A percentile compares a stretch with the other conserved stretches of the same genome.
phyloP scores from a whole-genome alignment of 257 asterid species.

The Jacaranda copaia region DNA sequence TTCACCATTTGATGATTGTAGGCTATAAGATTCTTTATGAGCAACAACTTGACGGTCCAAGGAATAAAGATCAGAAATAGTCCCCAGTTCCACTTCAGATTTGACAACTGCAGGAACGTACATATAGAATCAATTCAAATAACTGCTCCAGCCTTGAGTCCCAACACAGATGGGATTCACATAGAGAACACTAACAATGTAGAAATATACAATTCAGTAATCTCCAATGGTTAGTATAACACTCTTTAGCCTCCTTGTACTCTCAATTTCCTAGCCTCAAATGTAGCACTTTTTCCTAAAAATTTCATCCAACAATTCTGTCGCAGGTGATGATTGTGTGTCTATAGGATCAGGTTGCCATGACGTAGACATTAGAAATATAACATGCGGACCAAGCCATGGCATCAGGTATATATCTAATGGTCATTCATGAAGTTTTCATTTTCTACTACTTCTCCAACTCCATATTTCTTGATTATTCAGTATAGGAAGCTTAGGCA shows the following conservation, averaged over 20 bases:
- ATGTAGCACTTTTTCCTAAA: not conserved
- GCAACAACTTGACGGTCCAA: constrained; percentile 62
- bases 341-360: constrained; percentile 74
- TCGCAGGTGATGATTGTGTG: constrained; percentile 69
- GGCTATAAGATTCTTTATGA: constrained; percentile 75
- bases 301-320: not conserved
- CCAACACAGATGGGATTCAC: constrained; percentile 76
- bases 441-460: not conserved
- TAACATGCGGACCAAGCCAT: constrained; percentile 76
- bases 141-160: constrained; percentile 62
- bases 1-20: constrained; percentile 16
- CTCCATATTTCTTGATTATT: not conserved
- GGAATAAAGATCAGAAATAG: constrained; percentile 60
- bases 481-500: constrained; percentile 78
- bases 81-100: constrained; percentile 72
- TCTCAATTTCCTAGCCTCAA: not conserved
- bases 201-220: constrained; percentile 55
- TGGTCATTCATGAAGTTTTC: not conserved
- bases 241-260: not conserved
- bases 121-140: constrained; percentile 57
- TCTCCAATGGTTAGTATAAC: constrained; percentile 50
- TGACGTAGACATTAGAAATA: constrained; percentile 62
- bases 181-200: constrained; percentile 64
- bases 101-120: constrained; percentile 62
- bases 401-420: constrained; percentile 59